phyloP scores from a whole-genome alignment of 2,329 filamentous ascomycete genomes.

The Colletotrichum orchidophilum region DNA sequence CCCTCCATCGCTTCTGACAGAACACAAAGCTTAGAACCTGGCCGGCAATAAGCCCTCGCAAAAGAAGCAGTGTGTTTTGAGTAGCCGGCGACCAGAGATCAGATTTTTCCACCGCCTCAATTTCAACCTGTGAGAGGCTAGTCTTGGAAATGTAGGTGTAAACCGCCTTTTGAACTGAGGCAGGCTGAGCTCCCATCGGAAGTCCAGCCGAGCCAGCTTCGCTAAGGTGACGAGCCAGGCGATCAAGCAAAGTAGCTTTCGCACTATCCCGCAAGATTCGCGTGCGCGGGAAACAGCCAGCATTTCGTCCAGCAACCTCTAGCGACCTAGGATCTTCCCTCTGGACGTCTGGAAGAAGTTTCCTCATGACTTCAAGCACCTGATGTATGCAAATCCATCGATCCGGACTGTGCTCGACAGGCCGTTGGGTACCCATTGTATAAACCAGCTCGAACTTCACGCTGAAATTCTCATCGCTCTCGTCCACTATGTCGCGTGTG shows the following conservation, averaged over 20 bases:
- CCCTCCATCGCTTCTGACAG: constrained; percentile 68
- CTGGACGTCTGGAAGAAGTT: background rate
- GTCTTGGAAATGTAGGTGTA: constrained; percentile 54
- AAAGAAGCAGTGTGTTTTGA: constrained; percentile 51
- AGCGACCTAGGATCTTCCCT: background rate
- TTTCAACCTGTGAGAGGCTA: constrained; percentile 41
- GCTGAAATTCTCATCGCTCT: constrained; percentile 72
- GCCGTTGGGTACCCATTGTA: constrained; percentile 62
- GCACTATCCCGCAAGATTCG: constrained; percentile 50
- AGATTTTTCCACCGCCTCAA: constrained; percentile 46
- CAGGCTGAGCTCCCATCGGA: constrained; percentile 49
- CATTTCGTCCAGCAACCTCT: background rate
- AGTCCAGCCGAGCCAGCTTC: constrained; percentile 51
- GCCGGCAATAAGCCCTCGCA: constrained; percentile 65
- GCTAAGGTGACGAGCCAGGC: constrained; percentile 53
- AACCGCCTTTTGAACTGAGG: constrained; percentile 43
- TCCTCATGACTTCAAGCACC: constrained; percentile 56
- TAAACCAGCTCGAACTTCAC: constrained; percentile 71
- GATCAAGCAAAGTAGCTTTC: constrained; percentile 40
- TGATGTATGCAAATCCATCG: constrained; percentile 67
- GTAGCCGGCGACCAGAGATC: constrained; percentile 48
- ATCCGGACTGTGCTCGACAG: constrained; percentile 61
- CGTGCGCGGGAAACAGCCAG: background rate
- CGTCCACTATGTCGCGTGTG: constrained; percentile 68
- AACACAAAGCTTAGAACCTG: constrained; percentile 65